Conservation (phyloP, 495 filamentous ascomycete genomes). For the Neurospora pannonica region DNA sequence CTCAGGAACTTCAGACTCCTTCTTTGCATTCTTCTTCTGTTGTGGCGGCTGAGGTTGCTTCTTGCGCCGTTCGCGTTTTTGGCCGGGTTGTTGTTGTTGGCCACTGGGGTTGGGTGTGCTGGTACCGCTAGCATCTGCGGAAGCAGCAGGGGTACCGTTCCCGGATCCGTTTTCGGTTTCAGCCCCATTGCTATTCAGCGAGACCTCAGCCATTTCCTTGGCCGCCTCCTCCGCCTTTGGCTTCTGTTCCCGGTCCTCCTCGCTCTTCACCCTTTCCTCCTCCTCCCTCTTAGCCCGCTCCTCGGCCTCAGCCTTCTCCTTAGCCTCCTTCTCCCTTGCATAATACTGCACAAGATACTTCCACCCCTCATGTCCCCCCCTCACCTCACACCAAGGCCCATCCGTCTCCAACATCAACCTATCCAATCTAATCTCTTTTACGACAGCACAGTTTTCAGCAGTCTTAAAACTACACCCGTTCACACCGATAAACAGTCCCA, state of each 20-base stretch:
- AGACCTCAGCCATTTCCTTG: neutral
- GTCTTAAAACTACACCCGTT: conserved; percentile 94
- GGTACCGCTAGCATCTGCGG: neutral
- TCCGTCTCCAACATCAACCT: conserved; percentile 86
- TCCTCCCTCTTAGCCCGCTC: neutral
- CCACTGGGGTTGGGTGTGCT: neutral
- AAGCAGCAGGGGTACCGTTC: neutral
- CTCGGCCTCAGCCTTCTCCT: conserved; percentile 3
- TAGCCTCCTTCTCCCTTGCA: conserved; percentile 1
- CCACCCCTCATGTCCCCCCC: conserved; percentile 54
- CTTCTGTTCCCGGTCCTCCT: neutral
- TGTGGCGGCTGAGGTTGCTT: conserved; percentile 16
- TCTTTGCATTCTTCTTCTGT: conserved; percentile 34
- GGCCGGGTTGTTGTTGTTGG: neutral
- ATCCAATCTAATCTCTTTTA: conserved; percentile 62
- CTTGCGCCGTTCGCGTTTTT: conserved; percentile 2
- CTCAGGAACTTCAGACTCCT: conserved; percentile 36
- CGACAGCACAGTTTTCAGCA: conserved; percentile 74
- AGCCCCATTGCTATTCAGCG: neutral
- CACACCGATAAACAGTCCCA: conserved; percentile 75
- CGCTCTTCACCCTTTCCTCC: neutral
- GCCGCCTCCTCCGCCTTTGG: conserved; percentile 1
- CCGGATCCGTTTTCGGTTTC: neutral
- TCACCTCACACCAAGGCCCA: conserved; percentile 78
- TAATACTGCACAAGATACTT: conserved; percentile 37